These are phyloP conservation scores for Elsinoe ampelina DNA, from an alignment of 2,329 filamentous ascomycete genomes.

Conservation along the genomic window DNA sequence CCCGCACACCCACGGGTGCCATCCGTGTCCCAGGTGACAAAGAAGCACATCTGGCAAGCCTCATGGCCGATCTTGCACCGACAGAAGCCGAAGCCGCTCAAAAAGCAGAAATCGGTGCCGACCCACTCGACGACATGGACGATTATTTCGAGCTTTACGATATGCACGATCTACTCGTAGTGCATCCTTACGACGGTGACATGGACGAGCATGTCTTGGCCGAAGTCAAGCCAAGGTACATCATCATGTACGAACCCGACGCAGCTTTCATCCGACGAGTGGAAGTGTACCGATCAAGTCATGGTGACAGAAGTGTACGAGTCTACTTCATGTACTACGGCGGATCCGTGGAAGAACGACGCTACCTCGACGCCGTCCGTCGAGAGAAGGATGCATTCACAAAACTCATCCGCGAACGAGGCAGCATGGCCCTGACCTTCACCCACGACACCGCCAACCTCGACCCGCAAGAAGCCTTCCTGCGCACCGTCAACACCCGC, in stretches of 20 bases:
- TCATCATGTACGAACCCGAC: constrained; percentile 98
- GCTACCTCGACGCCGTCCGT: constrained; percentile 35
- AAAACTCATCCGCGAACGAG: constrained; percentile 85
- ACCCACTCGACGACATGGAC: constrained; percentile 84
- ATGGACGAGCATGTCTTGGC: constrained; percentile 95
- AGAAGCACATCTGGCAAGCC: constrained; percentile 67
- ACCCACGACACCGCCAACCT: constrained; percentile 60
- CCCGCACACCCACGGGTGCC: constrained; percentile 62
- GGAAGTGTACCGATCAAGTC: constrained; percentile 91
- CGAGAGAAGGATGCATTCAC: constrained; percentile 96
- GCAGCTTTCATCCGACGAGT: constrained; percentile 87
- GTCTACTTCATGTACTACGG: constrained; percentile 98
- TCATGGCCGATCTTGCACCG: constrained; percentile 76
- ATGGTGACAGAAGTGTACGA: constrained; percentile 76
- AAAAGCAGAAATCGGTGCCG: constrained; percentile 65
- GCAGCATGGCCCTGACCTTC: constrained; percentile 79
- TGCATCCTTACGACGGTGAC: constrained; percentile 92
- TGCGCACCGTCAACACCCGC: constrained; percentile 90
- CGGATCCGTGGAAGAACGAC: constrained; percentile 41
- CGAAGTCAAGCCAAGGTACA: constrained; percentile 83
- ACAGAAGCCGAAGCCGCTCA: constrained; percentile 60
- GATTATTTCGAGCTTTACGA: constrained; percentile 86
- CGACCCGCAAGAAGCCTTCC: constrained; percentile 82
- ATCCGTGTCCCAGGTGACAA: constrained; percentile 73
- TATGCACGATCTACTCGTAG: constrained; percentile 76